Evolutionary conservation across 495 filamentous ascomycete species (phyloP).

Genomic region (Trypethelium eluteriae): DNA sequence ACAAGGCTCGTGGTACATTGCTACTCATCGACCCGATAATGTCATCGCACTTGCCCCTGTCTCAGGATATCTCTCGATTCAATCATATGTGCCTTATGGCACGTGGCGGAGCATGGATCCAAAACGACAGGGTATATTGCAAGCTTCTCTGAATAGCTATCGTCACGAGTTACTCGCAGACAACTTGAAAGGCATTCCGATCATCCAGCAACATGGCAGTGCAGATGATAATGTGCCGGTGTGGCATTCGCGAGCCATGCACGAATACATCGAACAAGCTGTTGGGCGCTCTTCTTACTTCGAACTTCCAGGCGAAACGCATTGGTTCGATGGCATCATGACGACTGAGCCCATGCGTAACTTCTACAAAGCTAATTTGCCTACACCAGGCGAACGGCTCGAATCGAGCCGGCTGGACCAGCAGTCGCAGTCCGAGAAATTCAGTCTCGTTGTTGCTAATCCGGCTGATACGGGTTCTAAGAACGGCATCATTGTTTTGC

Average conservation of each 20-base stretch:
- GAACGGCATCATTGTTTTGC: conserved; percentile 43
- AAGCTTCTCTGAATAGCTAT: conserved; percentile 44
- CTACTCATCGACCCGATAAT: conserved; percentile 53
- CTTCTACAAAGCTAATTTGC: conserved; percentile 39
- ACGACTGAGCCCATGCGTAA: conserved; percentile 34
- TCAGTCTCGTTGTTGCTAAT: conserved; percentile 43
- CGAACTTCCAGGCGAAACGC: conserved; percentile 44
- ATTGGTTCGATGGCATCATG: conserved; percentile 48
- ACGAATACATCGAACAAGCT: conserved; percentile 40
- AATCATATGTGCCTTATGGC: conserved; percentile 53
- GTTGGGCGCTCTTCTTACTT: conserved; percentile 40
- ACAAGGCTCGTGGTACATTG: conserved; percentile 52
- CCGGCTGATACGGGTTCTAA: conserved; percentile 46
- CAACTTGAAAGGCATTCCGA: conserved; percentile 48
- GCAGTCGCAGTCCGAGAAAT: conserved; percentile 27
- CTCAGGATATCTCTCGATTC: conserved; percentile 54
- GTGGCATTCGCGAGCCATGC: conserved; percentile 50
- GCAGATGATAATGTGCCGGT: conserved; percentile 53
- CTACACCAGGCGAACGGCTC: neutral
- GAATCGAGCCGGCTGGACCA: conserved; percentile 11
- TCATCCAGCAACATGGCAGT: conserved; percentile 51
- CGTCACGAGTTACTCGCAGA: conserved; percentile 48
- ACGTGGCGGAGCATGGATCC: conserved; percentile 51
- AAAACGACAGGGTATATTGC: conserved; percentile 37
- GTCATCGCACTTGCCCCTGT: conserved; percentile 50